Base-by-base conservation (phyloP, 768 basidiomycete species). In the Rhodotorula paludigena region DNA sequence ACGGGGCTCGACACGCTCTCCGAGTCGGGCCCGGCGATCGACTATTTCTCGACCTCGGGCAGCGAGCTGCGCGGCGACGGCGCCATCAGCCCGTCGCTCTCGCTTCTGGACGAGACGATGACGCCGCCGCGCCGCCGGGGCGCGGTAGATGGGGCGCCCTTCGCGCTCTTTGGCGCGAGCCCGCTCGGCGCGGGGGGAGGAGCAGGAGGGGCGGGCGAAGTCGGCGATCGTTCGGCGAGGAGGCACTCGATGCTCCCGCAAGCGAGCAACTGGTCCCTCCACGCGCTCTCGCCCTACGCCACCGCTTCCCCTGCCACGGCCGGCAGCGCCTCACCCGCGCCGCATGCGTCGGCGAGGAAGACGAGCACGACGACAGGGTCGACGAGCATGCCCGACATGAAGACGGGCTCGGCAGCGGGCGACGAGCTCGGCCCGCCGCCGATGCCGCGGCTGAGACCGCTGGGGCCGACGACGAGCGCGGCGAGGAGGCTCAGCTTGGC, bases 191-290 rank as follows among this genome's bases (percentile, higher is more conserved):
- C 52, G 21, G 11, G 6, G 3, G 23, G 9, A n/a, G 23, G n/a
- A 11, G 25, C 30, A 25, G 28, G 54, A 7, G 49, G 30, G 21
- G 35, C 30, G 48, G 35, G 0, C 14, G 33, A 10, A 5, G 14
- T 48, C 35, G n/a, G 42, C 21, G 57, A 52, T 8, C 33, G 49
- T 2, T 32, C 66, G 1, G 30, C 28, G 20, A 23, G 67, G 7
- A 11, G 67, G 23, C 67, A 68, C 35, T 68, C 67, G 62, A 68
- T 68, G 67, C 51, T 68, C 20, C 67, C 67, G 8, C 61, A 63
- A 18, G 61, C 47, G n/a, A 68, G 49, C 67, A 61, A 61, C 12
- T 68, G 63, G 45, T 47, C n/a, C 33, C 30, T 52, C 28, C 30
- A 61, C 35, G 44, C 49, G 3, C 5, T 48, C 30, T 21, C 45